Conservation (phyloP, 495 filamentous ascomycete genomes). For the Choiromyces venosus region DNA sequence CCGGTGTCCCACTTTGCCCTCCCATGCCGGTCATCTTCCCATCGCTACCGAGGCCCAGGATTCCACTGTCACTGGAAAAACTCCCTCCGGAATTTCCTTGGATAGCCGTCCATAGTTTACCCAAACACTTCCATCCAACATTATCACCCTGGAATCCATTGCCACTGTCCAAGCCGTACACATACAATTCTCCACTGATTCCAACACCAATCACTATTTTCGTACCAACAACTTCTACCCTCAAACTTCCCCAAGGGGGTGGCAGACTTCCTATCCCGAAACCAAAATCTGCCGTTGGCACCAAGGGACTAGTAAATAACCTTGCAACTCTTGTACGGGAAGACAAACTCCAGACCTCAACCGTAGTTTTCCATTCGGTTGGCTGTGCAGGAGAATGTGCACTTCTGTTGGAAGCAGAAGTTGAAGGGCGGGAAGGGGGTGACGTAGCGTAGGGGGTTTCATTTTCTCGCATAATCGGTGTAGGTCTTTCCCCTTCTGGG, state of each 20-base stretch:
- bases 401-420: conserved; percentile 36
- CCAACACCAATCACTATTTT: conserved; percentile 37
- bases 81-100: conserved; percentile 29
- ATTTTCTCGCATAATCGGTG: conserved; percentile 30
- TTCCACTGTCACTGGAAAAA: conserved; percentile 22
- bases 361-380: conserved; percentile 41
- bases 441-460: conserved; percentile 41
- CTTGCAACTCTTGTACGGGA: conserved; percentile 28
- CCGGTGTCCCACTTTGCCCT: conserved; percentile 47
- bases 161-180: conserved; percentile 33
- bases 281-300: conserved; percentile 40
- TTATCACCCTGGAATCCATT: conserved; percentile 19
- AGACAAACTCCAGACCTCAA: conserved; percentile 42
- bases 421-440: conserved; percentile 37
- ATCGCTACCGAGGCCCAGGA: conserved; percentile 13
- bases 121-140: conserved; percentile 38
- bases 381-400: conserved; percentile 21
- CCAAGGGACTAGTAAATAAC: conserved; percentile 38
- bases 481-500: conserved; percentile 15
- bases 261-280: conserved; percentile 33
- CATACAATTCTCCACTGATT: conserved; percentile 40
- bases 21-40: conserved; percentile 21
- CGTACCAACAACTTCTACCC: conserved; percentile 42
- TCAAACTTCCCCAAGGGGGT: conserved; percentile 43
- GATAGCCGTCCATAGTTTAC: conserved; percentile 38